phyloP scores from a whole-genome alignment of 2,329 filamentous ascomycete genomes.

The Proliferodiscus dingleyae region DNA sequence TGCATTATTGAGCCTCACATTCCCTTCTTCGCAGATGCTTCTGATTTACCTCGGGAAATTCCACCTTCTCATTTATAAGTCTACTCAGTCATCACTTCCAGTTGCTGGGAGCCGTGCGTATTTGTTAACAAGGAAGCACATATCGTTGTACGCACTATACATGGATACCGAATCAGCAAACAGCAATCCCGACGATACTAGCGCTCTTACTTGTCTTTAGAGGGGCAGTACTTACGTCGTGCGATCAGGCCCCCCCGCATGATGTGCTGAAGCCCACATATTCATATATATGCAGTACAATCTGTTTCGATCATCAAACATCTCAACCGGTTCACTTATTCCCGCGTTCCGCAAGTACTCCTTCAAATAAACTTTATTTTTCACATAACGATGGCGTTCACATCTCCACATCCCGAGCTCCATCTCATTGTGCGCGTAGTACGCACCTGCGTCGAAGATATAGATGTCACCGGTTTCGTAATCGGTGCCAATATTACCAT shows the following conservation, averaged over 20 bases:
- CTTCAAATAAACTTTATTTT: constrained; percentile 7
- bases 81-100: no score
- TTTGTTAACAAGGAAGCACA: constrained; percentile 35
- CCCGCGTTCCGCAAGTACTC: constrained; percentile 9
- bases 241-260: constrained; percentile 1
- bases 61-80: no score
- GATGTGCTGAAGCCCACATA: constrained; percentile 6
- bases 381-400: constrained; percentile 2
- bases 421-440: constrained; percentile 20
- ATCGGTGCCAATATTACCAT: constrained; percentile 14
- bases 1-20: no score
- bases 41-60: no score
- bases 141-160: constrained; percentile 35
- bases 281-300: constrained; percentile 24
- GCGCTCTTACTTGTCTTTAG: no score
- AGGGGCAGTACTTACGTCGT: constrained; percentile 6
- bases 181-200: not conserved
- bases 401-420: constrained; percentile 16
- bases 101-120: constrained; percentile 33
- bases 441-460: constrained; percentile 16
- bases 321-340: constrained; percentile 25
- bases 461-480: constrained; percentile 11
- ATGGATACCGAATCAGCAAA: not conserved
- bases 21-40: no score
- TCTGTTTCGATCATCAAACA: constrained; percentile 30